These are phyloP conservation scores for Solanum ahanhuiri DNA, from an alignment of 257 asterid genomes.

Conservation along the genomic window DNA sequence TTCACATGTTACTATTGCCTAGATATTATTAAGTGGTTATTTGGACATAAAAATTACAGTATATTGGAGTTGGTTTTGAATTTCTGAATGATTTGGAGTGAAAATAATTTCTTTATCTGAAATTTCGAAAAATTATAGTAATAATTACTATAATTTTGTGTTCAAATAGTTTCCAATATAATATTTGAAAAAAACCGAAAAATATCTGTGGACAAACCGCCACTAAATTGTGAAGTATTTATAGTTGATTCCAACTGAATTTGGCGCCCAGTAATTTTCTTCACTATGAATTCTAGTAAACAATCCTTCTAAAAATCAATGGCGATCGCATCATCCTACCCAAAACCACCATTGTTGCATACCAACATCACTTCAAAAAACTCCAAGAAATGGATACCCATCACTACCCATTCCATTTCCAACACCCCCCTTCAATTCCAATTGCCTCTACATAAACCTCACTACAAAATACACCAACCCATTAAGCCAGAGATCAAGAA, in stretches of 20 bases:
- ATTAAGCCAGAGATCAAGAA: conserved; percentile 16
- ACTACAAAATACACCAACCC: neutral
- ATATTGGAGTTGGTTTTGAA: neutral
- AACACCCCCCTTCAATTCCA: conserved; percentile 29
- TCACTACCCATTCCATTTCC: neutral
- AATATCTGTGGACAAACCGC: neutral
- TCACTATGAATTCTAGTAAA: neutral
- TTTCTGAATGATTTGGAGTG: no score
- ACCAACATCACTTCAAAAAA: neutral
- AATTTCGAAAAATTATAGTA: no score
- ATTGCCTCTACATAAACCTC: conserved; percentile 41
- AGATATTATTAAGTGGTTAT: neutral
- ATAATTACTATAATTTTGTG: neutral
- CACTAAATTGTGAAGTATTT: neutral
- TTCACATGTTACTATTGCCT: neutral
- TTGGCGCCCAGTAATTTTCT: neutral
- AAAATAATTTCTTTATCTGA: no score
- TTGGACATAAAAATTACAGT: neutral
- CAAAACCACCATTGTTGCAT: neutral
- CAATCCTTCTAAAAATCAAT: neutral
- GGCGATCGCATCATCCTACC: conserved; percentile 6
- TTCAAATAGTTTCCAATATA: neutral
- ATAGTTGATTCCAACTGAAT: neutral
- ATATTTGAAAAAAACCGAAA: neutral
- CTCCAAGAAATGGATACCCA: neutral